These are phyloP conservation scores for Salix caprea DNA, from an alignment of 345 rosid genomes.

Conservation along the genomic window DNA sequence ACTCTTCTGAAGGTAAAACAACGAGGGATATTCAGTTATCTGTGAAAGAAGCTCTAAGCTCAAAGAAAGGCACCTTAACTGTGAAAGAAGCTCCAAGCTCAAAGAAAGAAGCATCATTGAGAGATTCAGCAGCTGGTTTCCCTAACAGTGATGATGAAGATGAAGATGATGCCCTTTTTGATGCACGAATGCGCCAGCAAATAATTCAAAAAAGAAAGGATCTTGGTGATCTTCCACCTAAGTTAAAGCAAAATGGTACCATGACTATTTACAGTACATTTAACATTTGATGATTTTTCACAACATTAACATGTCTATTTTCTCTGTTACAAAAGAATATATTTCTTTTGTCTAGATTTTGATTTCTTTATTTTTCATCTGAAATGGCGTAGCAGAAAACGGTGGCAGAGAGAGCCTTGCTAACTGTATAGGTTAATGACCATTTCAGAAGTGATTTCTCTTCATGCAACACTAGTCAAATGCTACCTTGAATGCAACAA, in stretches of 20 bases:
- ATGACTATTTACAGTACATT: background rate
- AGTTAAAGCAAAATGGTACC: conserved; percentile 50
- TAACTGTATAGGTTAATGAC: background rate
- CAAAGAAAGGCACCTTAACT: conserved; percentile 42
- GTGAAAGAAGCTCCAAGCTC: conserved; percentile 71
- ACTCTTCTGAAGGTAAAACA: conserved; percentile 40
- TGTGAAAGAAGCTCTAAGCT: conserved; percentile 69
- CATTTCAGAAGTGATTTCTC: background rate
- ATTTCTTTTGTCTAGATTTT: background rate
- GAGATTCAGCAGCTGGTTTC: conserved; percentile 41
- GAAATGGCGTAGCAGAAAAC: background rate
- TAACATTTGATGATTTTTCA: background rate
- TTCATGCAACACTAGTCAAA: background rate
- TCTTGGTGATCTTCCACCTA: conserved; percentile 49
- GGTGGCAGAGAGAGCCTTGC: background rate
- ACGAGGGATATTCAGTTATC: conserved; percentile 63
- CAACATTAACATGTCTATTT: background rate
- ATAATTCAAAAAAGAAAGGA: conserved; percentile 65
- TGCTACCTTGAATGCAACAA: background rate
- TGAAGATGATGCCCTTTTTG: conserved; percentile 70
- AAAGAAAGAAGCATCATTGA: conserved; percentile 49
- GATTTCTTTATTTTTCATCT: background rate
- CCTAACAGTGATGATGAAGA: conserved; percentile 29
- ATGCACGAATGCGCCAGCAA: conserved; percentile 78
- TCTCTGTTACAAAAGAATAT: background rate